Evolutionary conservation across 2,329 filamentous ascomycete genomes (phyloP), one percentile per base, ranked within the genome.

Genomic region (Monilinia fructigena): DNA sequence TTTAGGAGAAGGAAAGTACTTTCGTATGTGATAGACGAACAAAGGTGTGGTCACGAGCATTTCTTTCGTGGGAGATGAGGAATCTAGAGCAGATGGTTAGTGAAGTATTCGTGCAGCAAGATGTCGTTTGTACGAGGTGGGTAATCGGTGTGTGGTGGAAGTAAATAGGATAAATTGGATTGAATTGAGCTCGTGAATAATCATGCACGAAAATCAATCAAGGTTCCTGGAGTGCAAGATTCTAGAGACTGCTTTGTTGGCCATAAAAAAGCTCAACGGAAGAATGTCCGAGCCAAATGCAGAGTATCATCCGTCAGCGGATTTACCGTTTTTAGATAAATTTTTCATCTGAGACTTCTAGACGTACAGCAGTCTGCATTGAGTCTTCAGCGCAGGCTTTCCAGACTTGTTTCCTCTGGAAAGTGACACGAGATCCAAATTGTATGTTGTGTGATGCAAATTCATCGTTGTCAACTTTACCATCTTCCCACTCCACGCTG

Each of bases 401-500:
- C 28, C 47, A 61, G 26, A 52, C 31, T 50, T 28, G 40, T 38
- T 48, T 31, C 28, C 26, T 48, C n/a, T 26, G 12, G 12, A 4
- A 7, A 28, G 60, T 63, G 16, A 31, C 35, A 63, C 60, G 35
- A 54, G 60, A 63, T 55, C 35, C 53, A 58, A 50, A 55, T 5
- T 48, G 18, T 58, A 23, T 65, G 7, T 11, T n/a, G 52, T 35
- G 52, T 47, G n/a, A 20, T 47, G 31, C n/a, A 65, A 23, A 38
- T 20, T 50, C 58, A 61, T 61, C 58, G 58, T 26, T 61, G 45
- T 61, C n/a, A 61, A 61, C 31, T 61, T 61, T 61, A 61, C 58
- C 58, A 61, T 52, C 58, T 61, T 50, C 50, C 12, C 12, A 61
- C 50, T 31, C 45, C 45, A 61, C 58, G 58, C 45, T 61, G 45